Base-by-base conservation (phyloP, 257 asterid genomes). In the Salvia miltiorrhiza region DNA sequence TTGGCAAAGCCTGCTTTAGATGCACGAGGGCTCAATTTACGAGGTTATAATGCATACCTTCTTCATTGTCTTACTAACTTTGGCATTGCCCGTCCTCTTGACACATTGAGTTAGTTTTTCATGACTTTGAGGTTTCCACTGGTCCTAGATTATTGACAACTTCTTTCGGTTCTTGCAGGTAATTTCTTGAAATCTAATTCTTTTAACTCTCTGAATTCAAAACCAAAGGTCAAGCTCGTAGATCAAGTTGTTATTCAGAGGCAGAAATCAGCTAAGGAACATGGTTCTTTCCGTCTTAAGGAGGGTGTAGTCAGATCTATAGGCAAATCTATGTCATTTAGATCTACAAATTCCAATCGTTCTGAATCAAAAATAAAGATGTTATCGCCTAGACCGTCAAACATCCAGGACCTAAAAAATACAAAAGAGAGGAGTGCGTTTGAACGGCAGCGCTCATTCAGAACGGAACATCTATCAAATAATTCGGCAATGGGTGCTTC, bases 261-360 rank as follows among this genome's bases (percentile, higher is more conserved):
- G 86, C 96, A 80, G 74, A 90, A 88, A 81, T 78, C 87, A 55
- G 82, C 72, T 43, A 88, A 83, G 58, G 96, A 83, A 58, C 77
- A 82, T 30, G 68, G 82, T 72, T 74, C 89, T 60, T 76, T 77
- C 48, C 87, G 81, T 41, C 73, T 21, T 24, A 87, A 86, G 83
- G 96, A 87, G 43, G 92, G 91, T 43, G 71, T 56, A 41, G 65
- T 57, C 55, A 85, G 87, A 88, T 77, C 95, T 40, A 65, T 87
- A 28, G 85, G 84, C 58, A 92, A 88, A 86, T 86, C 97, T 52
- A 69, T 74, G 79, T 88, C 97, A 70, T 86, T 92, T 78, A 93
- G 82, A 80, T 73, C 85, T 40, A 73, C 81, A 52, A 83, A 73
- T 73, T 45, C 88, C 44, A 65, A 73, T 75, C 90, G 77, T 41